phyloP scores from a whole-genome alignment of 768 basidiomycete genomes.

The Terana coerulea region DNA sequence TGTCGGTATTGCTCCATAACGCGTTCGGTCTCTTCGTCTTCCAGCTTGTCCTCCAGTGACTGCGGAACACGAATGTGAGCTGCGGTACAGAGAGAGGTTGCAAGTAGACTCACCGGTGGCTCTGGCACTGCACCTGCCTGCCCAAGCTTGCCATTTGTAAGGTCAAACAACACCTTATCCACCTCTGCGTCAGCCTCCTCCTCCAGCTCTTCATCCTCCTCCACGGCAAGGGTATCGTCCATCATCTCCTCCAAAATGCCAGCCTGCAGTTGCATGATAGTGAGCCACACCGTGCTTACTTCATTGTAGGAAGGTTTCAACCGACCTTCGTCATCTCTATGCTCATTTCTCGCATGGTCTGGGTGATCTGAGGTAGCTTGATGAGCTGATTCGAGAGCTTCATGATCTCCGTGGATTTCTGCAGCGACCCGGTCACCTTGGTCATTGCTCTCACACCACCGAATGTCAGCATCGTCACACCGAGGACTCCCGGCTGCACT shows the following conservation, averaged over 20 bases:
- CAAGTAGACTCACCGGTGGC: slow-evolving; percentile 61
- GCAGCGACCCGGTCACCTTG: slow-evolving; percentile 96
- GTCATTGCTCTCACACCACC: slow-evolving; percentile 77
- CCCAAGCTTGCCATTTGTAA: slow-evolving; percentile 96
- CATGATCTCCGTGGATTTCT: slow-evolving; percentile 99
- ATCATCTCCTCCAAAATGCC: slow-evolving; percentile 99
- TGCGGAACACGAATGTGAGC: slow-evolving; percentile 23
- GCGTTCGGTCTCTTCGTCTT: slow-evolving; percentile 81
- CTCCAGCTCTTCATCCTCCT: slow-evolving; percentile 92
- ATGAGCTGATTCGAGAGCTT: slow-evolving; percentile 92
- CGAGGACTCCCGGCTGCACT: slow-evolving; percentile 24
- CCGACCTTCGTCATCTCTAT: slow-evolving; percentile 99
- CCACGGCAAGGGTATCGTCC: slow-evolving; percentile 86
- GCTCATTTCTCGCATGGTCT: slow-evolving; percentile 94
- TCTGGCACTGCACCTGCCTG: slow-evolving; percentile 72
- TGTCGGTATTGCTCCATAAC: slow-evolving; percentile 90
- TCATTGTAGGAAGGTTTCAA: too few relatives aligned
- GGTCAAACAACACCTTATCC: slow-evolving; percentile 91
- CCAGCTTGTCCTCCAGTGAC: slow-evolving; percentile 56
- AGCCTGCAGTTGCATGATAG: slow-evolving; percentile 47
- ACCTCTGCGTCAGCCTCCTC: slow-evolving; percentile 98
- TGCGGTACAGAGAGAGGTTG: background rate
- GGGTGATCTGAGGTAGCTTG: slow-evolving; percentile 88
- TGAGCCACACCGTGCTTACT: background rate
- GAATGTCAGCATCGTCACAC: background rate